Evolutionary conservation across 305 asterid species (phyloP).

Genomic region (Fraxinus platypoda): DNA sequence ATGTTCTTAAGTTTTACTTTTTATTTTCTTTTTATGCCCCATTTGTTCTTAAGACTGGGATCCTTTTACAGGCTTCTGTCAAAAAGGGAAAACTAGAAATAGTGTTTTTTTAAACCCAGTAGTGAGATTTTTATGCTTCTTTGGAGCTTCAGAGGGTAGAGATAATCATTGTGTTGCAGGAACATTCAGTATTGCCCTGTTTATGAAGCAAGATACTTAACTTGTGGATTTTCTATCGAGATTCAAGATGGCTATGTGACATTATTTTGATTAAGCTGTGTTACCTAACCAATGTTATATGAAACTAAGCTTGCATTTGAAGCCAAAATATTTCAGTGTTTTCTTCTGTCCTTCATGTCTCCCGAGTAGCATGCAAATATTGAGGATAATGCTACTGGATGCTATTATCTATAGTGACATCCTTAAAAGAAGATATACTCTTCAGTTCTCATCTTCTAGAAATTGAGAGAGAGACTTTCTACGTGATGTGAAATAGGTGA

Average conservation of each 20-base stretch:
- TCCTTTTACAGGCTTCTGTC: background rate
- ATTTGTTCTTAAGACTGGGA: background rate
- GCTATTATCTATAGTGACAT: background rate
- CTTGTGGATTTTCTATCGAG: background rate
- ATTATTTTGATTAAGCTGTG: background rate
- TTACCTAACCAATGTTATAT: background rate
- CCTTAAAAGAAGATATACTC: background rate
- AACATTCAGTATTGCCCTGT: background rate
- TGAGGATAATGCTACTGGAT: background rate
- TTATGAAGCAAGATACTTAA: background rate
- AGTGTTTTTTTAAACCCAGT: background rate
- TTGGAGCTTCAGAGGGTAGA: background rate
- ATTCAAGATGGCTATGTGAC: background rate
- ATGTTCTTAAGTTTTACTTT: background rate
- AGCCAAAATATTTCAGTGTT: background rate
- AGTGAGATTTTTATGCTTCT: background rate
- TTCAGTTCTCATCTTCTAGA: background rate
- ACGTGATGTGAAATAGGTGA: background rate
- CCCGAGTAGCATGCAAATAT: background rate
- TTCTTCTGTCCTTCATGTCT: background rate
- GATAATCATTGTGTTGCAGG: background rate
- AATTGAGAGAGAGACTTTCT: background rate
- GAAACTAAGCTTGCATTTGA: background rate
- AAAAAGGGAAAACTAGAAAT: background rate
- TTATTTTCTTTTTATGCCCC: background rate